Evolutionary conservation across 345 rosid species (phyloP).

Genomic region (Adansonia digitata): DNA sequence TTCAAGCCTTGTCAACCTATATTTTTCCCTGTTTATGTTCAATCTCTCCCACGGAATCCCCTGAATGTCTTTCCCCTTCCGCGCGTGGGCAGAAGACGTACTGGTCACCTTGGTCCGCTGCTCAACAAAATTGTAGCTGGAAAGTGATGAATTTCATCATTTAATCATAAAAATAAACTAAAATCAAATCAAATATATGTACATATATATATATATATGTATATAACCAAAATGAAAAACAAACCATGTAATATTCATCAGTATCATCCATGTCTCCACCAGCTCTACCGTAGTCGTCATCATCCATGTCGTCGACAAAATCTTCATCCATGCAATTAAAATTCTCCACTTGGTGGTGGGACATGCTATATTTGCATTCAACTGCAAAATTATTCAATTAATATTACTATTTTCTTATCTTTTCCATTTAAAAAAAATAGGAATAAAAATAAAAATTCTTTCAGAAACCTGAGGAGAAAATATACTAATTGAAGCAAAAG

Average conservation of each 20-base stretch:
- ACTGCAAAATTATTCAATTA: not conserved
- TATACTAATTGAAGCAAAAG: not conserved
- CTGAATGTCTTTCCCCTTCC: constrained; percentile 62
- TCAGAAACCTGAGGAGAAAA: not conserved
- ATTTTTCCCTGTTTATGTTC: constrained; percentile 45
- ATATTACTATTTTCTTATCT: not conserved
- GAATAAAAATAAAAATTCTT: not conserved
- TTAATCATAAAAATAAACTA: not conserved
- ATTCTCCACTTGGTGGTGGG: constrained; percentile 27
- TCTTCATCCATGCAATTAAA: constrained; percentile 28
- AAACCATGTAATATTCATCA: constrained; percentile 33
- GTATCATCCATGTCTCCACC: constrained; percentile 22
- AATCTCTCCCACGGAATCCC: constrained; percentile 71
- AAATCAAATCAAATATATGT: not conserved
- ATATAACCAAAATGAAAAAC: not conserved
- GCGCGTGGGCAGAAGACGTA: constrained; percentile 50
- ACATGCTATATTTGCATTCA: constrained; percentile 23
- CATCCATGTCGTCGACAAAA: constrained; percentile 31
- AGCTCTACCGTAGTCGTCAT: constrained; percentile 18
- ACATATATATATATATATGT: not conserved
- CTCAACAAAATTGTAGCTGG: not conserved
- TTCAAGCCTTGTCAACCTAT: constrained; percentile 54
- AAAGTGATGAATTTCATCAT: not conserved
- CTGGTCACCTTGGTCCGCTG: constrained; percentile 43
- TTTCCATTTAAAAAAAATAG: not conserved